These are phyloP conservation scores for Casuarina glauca DNA, from an alignment of 306 rosid species.

Conservation along the genomic window DNA sequence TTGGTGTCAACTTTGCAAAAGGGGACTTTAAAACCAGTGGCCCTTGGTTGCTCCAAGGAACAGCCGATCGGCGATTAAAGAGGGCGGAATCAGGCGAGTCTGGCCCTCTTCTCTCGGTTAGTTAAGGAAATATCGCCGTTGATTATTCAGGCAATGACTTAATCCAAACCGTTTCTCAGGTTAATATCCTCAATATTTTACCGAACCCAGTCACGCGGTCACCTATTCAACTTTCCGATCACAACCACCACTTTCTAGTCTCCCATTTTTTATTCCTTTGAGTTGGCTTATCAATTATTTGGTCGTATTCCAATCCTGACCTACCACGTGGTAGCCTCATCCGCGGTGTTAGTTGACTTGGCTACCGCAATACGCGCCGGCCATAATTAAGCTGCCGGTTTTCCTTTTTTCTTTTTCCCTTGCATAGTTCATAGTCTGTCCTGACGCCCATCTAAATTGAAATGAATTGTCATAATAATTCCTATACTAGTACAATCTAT, in stretches of 20 bases:
- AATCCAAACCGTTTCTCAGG: background rate
- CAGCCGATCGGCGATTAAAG: background rate
- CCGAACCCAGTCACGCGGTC: background rate
- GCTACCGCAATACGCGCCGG: background rate
- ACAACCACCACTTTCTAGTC: background rate
- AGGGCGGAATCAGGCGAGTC: too few relatives aligned
- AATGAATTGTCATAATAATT: background rate
- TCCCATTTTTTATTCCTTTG: background rate
- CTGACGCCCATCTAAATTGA: background rate
- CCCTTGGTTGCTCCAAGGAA: background rate
- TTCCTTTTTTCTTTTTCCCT: too few relatives aligned
- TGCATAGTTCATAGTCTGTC: background rate
- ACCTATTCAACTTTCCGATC: background rate
- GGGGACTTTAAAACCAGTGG: too few relatives aligned
- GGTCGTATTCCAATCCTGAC: background rate
- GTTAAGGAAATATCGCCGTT: background rate
- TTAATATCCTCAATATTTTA: background rate
- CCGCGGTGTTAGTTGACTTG: background rate
- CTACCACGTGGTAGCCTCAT: too few relatives aligned
- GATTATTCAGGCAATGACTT: background rate
- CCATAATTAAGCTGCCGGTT: too few relatives aligned
- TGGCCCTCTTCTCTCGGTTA: too few relatives aligned
- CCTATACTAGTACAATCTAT: too few relatives aligned
- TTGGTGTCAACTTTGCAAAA: too few relatives aligned
- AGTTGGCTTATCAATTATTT: background rate